Conservation (phyloP, 176 grass and related monocot species). For the Eragrostis curvula region DNA sequence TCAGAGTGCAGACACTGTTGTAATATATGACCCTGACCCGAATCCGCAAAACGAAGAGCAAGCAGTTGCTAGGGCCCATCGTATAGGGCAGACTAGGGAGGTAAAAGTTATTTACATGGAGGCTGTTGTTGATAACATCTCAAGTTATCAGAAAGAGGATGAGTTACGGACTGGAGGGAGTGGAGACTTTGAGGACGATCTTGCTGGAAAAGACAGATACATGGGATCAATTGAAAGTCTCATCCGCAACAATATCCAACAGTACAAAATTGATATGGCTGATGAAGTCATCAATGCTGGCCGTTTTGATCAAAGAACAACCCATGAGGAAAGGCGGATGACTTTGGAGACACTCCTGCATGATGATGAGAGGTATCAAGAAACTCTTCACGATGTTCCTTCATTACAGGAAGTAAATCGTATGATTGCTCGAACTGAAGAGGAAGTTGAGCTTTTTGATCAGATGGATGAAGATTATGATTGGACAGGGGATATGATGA, state of each 20-base stretch:
- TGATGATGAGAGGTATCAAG: constrained; percentile 97
- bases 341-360: constrained; percentile 94
- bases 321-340: constrained; percentile 96
- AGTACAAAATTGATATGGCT: constrained; percentile 99
- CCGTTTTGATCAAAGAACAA: constrained; percentile 99
- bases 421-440: constrained; percentile 96
- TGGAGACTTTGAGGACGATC: constrained; percentile 86
- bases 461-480: constrained; percentile 99
- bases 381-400: constrained; percentile 95
- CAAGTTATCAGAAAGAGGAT: constrained; percentile 99
- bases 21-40: constrained; percentile 98
- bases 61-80: constrained; percentile 97
- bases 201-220: constrained; percentile 95
- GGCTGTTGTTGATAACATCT: constrained; percentile 93
- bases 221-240: constrained; percentile 97
- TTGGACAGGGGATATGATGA: constrained; percentile 94
- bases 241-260: constrained; percentile 97
- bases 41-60: constrained; percentile 99
- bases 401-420: constrained; percentile 97
- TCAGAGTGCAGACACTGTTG: constrained; percentile 98
- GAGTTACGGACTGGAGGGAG: constrained; percentile 84
- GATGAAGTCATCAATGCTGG: constrained; percentile 99
- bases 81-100: constrained; percentile 97
- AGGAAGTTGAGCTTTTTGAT: constrained; percentile 93
- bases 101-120: constrained; percentile 99